Evolutionary conservation across 768 basidiomycete species (phyloP).

Genomic region (Coprinopsis strossmayeri): DNA sequence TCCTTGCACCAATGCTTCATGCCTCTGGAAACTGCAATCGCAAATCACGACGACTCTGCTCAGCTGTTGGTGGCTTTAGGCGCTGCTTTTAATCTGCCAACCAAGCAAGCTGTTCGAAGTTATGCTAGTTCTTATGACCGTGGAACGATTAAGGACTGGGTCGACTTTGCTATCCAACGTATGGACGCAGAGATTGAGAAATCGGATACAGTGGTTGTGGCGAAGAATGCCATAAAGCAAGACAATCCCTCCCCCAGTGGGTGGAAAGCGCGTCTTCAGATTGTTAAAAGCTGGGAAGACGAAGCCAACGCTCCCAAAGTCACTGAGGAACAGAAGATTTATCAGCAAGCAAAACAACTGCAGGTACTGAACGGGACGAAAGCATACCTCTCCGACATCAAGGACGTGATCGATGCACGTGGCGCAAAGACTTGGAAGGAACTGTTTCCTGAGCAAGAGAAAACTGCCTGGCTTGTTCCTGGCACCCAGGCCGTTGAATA

Average conservation of each 20-base stretch:
- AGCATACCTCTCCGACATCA: slow-evolving; percentile 28
- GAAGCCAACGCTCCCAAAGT: neutral
- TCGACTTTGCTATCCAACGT: slow-evolving; percentile 22
- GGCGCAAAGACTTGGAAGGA: slow-evolving; percentile 39
- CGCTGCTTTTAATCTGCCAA: slow-evolving; percentile 26
- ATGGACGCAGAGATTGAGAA: slow-evolving; percentile 18
- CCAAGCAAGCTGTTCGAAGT: slow-evolving; percentile 17
- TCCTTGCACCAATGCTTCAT: slow-evolving; percentile 21
- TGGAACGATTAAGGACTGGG: slow-evolving; percentile 32
- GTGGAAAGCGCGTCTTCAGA: slow-evolving; percentile 11
- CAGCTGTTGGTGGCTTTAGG: slow-evolving; percentile 33
- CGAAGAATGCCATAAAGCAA: neutral
- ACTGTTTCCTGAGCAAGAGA: slow-evolving; percentile 24
- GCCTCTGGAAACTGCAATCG: slow-evolving; percentile 34
- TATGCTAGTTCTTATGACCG: slow-evolving; percentile 16
- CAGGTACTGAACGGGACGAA: slow-evolving; percentile 20
- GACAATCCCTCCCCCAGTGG: neutral
- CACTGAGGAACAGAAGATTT: slow-evolving; percentile 2
- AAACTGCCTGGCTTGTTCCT: slow-evolving; percentile 7
- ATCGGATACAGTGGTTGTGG: slow-evolving; percentile 12
- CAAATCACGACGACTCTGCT: slow-evolving; percentile 27
- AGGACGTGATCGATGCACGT: slow-evolving; percentile 23
- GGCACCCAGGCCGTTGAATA: neutral
- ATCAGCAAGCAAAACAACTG: slow-evolving; percentile 10
- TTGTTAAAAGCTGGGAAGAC: slow-evolving; percentile 1